Base-by-base conservation (phyloP, 768 basidiomycete species). In the Clitopilus hobsonii region DNA sequence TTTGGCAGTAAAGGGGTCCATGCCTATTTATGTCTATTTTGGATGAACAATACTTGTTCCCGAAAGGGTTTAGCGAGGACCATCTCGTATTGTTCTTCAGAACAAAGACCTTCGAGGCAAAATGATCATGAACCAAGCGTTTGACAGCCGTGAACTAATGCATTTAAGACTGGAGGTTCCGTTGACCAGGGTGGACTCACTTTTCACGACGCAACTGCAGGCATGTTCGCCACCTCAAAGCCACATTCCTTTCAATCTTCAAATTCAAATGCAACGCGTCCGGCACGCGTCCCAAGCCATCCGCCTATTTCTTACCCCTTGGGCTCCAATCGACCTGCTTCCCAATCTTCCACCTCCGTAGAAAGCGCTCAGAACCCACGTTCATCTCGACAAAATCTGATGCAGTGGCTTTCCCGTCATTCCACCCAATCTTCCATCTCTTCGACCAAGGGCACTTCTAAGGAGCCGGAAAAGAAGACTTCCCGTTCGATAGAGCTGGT, bases 401-500 rank as follows among this genome's bases (percentile, higher is more conserved):
- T 81, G 78, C 72, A 73, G 65, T 82, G 81, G 81, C 68, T 82
- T 29, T 77, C 77, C 25, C 74, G 79, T 54, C 68, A 54, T 23
- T 67, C 72, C 0, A 69, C 67, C 13, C 69, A 70, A 50, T 60
- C 73, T 36, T 59, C 71, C 29, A 59, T 67, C 5, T 59, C 66
- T 10, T 70, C 41, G 10, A 20, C 41, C 41, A 45, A 45, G n/a
- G 41, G 41, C 10, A 18, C 41, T 11, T 8, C n/a, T 10, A 45
- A 23, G 41, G 22, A 45, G n/a, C 4, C 41, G 4, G 77, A 80
- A 54, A 73, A 75, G n/a, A 78, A 76, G 62, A 66, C 73, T 41
- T 65, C 68, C n/a, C 71, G 71, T 32, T 71, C 71, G 26, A 70
- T 73, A 41, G 74, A 78, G 58, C 63, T 71, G 16, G 54, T 72